phyloP scores from a whole-genome alignment of 352 stramenopile species.

The Pythium oligandrum region DNA sequence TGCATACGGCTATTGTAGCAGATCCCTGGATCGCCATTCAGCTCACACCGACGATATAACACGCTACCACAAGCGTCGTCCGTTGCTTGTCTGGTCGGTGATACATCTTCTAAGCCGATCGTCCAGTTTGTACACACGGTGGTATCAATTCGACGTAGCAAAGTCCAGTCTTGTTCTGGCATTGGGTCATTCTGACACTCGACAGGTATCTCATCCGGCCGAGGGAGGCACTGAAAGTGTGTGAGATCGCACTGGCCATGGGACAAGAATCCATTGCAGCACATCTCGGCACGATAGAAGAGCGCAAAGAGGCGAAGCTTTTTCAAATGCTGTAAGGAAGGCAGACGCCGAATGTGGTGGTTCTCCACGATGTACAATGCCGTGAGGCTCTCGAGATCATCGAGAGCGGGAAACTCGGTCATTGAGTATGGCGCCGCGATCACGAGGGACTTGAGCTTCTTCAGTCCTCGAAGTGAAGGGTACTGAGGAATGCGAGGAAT shows the following conservation, averaged over 20 bases:
- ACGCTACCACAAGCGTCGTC: constrained; percentile 22
- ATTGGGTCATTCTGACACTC: constrained; percentile 22
- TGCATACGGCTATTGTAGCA: constrained; percentile 45
- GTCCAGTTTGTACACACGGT: constrained; percentile 29
- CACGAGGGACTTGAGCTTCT: neutral
- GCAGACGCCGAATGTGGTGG: neutral
- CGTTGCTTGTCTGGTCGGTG: constrained; percentile 19
- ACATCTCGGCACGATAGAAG: constrained; percentile 31
- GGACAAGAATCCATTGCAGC: constrained; percentile 29
- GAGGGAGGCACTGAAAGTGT: constrained; percentile 26
- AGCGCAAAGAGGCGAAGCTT: constrained; percentile 15
- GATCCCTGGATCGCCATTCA: constrained; percentile 20
- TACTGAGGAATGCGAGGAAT: neutral
- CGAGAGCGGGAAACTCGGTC: neutral
- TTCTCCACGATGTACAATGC: constrained; percentile 26
- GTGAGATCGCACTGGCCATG: constrained; percentile 21
- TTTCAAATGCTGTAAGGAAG: neutral
- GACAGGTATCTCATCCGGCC: constrained; percentile 17
- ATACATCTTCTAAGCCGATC: constrained; percentile 18
- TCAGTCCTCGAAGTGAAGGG: constrained; percentile 1
- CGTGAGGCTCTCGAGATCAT: constrained; percentile 5
- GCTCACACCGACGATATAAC: constrained; percentile 25
- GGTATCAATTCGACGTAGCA: constrained; percentile 9
- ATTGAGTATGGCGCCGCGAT: neutral
- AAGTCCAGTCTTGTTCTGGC: constrained; percentile 10